Evolutionary conservation across 2,329 filamentous ascomycete genomes (phyloP).

Genomic region (Chrysoporthe austroafricana): DNA sequence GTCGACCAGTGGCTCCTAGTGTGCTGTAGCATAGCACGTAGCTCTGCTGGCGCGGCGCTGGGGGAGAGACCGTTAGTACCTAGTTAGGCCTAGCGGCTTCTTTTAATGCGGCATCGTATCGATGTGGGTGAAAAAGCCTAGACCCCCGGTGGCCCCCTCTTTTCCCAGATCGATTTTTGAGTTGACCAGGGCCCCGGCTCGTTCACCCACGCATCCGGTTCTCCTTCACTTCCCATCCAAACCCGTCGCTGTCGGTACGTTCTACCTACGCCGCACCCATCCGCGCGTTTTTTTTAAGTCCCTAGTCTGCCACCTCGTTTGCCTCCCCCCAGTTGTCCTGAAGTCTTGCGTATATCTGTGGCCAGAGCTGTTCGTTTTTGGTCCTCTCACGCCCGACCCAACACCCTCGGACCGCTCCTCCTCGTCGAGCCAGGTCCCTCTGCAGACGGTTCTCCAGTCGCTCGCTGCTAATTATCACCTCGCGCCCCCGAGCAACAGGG

Average conservation of each 20-base stretch:
- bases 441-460: constrained; percentile 4
- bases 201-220: constrained; percentile 8
- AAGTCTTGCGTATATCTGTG: constrained; percentile 5
- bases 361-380: constrained; percentile 6
- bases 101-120: background rate
- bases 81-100: background rate
- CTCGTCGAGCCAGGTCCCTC: background rate
- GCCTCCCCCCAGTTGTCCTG: background rate
- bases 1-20: too few species aligned
- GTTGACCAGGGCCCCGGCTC: constrained; percentile 8
- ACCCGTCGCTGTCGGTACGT: background rate
- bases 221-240: constrained; percentile 10
- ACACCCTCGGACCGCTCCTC: background rate
- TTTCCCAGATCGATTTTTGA: constrained; percentile 14
- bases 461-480: background rate
- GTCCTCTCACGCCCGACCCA: background rate
- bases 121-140: constrained; percentile 3
- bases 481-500: background rate
- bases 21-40: too few species aligned
- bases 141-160: constrained; percentile 4
- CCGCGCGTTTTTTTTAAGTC: constrained; percentile 10
- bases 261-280: constrained; percentile 1
- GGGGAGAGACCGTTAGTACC: background rate
- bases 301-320: constrained; percentile 15
- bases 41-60: too few species aligned